A percentile compares a stretch with the other conserved stretches of the same genome.
Evolutionary conservation across 257 asterid species (phyloP).

Genomic region (Cynanchum wilfordii): DNA sequence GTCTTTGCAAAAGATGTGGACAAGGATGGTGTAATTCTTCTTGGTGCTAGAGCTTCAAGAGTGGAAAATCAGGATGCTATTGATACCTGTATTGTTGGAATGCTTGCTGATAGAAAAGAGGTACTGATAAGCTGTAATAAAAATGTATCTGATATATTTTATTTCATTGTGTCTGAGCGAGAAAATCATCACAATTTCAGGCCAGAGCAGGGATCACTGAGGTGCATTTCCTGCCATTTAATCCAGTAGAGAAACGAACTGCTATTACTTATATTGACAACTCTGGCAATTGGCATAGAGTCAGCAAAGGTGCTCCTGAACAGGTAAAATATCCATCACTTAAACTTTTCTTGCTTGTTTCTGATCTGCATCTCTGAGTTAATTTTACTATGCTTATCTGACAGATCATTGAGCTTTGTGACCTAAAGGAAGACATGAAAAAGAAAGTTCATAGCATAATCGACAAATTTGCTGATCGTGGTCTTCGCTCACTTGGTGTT

Average conservation of each 20-base stretch:
- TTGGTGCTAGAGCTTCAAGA: slow-evolving; percentile 47
- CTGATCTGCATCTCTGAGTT: neutral
- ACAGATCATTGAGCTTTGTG: slow-evolving; percentile 43
- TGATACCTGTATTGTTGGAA: slow-evolving; percentile 45
- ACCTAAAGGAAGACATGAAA: slow-evolving; percentile 27
- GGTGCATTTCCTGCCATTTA: slow-evolving; percentile 85
- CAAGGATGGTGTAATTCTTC: slow-evolving; percentile 34
- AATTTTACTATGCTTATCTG: neutral
- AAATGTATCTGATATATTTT: neutral
- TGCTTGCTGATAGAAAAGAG: slow-evolving; percentile 47
- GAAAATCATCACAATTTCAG: slow-evolving; percentile 14
- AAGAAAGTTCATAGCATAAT: slow-evolving; percentile 39
- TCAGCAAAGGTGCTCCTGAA: slow-evolving; percentile 96
- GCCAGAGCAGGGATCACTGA: slow-evolving; percentile 93
- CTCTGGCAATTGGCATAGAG: slow-evolving; percentile 77
- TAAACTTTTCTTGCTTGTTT: no score
- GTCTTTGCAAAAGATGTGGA: slow-evolving; percentile 38
- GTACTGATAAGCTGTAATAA: slow-evolving; percentile 11
- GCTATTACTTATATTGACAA: slow-evolving; percentile 69
- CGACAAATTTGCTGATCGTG: slow-evolving; percentile 54
- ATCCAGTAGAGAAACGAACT: slow-evolving; percentile 89
- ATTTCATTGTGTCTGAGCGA: slow-evolving; percentile 5
- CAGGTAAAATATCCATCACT: slow-evolving; percentile 38
- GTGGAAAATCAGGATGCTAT: slow-evolving; percentile 53
- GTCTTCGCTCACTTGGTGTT: slow-evolving; percentile 54